phyloP scores from a whole-genome alignment of 768 basidiomycete genomes.

The Dioszegia crocea region DNA sequence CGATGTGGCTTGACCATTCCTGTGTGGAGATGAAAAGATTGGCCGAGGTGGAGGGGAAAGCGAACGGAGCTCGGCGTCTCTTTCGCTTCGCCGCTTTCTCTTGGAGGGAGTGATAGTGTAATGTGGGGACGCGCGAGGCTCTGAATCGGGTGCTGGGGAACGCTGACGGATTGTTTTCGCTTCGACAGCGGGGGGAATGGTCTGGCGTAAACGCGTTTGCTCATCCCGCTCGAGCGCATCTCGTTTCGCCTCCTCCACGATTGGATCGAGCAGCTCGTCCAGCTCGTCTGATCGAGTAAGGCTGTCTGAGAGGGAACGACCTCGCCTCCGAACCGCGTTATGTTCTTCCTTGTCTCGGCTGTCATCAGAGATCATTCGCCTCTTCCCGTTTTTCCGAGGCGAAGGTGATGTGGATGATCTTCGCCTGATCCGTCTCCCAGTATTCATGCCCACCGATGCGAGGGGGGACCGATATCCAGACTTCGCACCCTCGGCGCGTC shows the following conservation, averaged over 20 bases:
- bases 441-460: not conserved
- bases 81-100: slow-evolving; percentile 1
- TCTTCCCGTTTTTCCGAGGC: not conserved
- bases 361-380: not conserved
- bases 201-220: no score
- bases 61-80: slow-evolving; percentile 17
- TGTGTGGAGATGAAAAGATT: slow-evolving; percentile 8
- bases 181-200: no score
- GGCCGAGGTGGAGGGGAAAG: slow-evolving; percentile 24
- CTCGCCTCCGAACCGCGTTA: no score
- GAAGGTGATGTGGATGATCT: not conserved
- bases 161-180: not conserved
- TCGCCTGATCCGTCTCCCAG: not conserved
- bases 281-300: not conserved
- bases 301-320: no score
- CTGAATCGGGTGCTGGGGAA: not conserved
- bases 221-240: not conserved
- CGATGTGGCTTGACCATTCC: not conserved
- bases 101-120: slow-evolving; percentile 32
- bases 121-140: not conserved
- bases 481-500: not conserved
- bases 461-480: not conserved
- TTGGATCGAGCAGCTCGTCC: not conserved
- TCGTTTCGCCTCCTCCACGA: not conserved
- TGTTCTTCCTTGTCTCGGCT: no score